Base-by-base conservation (phyloP, 257 asterid genomes). In the Catharanthus roseus region DNA sequence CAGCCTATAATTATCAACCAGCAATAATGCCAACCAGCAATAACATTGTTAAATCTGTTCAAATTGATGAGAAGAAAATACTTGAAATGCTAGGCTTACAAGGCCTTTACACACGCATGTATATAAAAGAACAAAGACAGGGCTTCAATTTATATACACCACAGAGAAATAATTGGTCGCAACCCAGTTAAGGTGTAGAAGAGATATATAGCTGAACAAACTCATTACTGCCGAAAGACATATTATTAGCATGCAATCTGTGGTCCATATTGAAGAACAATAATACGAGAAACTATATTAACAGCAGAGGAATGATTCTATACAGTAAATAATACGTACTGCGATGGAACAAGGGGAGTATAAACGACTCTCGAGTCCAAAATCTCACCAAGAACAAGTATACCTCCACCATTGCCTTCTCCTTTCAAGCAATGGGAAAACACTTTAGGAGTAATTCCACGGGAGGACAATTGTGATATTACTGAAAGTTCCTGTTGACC, bases 341-440 rank as follows among this genome's bases (percentile, higher is more conserved):
- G 96, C 75, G 96, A 88, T 63, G 92, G 96, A 78, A 88, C 96
- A 71, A 90, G 98, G 79, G 98, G 97, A 76, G 91, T 92, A 79
- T 92, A 92, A 77, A 85, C 90, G 82, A 92, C 83, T 77, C 90
- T 88, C 1, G 96, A 87, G 73, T 90, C 96, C 96, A 88, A 80
- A 84, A 92, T 85, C 87, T 90, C 92, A 80, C 98, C 98, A 85
- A 92, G 92, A 86, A 90, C 98, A 66, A 92, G 82, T 80, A 85
- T 80, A 68, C 96, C 98, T 41, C 96, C 98, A 76, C 98, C 96
- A 67, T 77, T 85, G 63, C 86, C 96, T 26, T 88, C 96, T 81
- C 98, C 98, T 81, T 82, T 92, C 79, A 92, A 83, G 86, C 98
- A 90, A 67, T 92, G 97, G 74, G 97, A 90, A 72, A 92, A 92